A percentile compares a stretch with the other conserved stretches of the same genome.
Conservation (phyloP, 1,139 yeast species). For the Yamadazyma triangularis region DNA sequence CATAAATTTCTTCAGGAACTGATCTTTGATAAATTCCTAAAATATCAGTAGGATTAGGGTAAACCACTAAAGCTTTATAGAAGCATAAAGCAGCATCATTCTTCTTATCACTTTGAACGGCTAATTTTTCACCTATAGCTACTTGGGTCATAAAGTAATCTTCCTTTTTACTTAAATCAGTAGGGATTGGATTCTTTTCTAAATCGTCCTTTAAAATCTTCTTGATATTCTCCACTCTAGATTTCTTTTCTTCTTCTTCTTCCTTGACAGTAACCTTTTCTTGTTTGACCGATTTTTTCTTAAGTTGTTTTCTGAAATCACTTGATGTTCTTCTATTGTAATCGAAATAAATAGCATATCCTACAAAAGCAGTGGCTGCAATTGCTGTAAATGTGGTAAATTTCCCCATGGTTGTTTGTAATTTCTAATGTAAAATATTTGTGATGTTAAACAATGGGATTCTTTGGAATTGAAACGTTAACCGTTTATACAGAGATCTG, state of each 20-base stretch:
- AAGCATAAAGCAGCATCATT: slow-evolving; percentile 82
- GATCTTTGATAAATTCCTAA: slow-evolving; percentile 86
- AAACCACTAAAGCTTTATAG: slow-evolving; percentile 91
- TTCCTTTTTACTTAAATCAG: slow-evolving; percentile 66
- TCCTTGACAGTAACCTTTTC: slow-evolving; percentile 53
- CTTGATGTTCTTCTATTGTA: slow-evolving; percentile 81
- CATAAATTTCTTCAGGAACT: slow-evolving; percentile 77
- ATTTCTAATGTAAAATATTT: no score
- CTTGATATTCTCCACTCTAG: slow-evolving; percentile 57
- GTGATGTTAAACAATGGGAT: no score
- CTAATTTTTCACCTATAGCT: slow-evolving; percentile 74
- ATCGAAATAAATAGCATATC: slow-evolving; percentile 87
- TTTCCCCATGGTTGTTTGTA: no score
- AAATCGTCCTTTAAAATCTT: slow-evolving; percentile 61
- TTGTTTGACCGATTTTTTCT: slow-evolving; percentile 57
- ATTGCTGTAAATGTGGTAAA: slow-evolving; percentile 48
- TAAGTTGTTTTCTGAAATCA: slow-evolving; percentile 74
- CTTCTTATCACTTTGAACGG: slow-evolving; percentile 54
- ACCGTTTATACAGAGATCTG: no score
- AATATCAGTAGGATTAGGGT: slow-evolving; percentile 92
- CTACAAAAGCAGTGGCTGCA: slow-evolving; percentile 53
- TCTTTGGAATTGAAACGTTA: no score
- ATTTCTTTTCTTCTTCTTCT: slow-evolving; percentile 56
- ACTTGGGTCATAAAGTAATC: slow-evolving; percentile 78
- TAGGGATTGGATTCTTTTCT: slow-evolving; percentile 70